phyloP scores from a whole-genome alignment of 805 yeast species.

The Zygotorulaspora chibaensis region DNA sequence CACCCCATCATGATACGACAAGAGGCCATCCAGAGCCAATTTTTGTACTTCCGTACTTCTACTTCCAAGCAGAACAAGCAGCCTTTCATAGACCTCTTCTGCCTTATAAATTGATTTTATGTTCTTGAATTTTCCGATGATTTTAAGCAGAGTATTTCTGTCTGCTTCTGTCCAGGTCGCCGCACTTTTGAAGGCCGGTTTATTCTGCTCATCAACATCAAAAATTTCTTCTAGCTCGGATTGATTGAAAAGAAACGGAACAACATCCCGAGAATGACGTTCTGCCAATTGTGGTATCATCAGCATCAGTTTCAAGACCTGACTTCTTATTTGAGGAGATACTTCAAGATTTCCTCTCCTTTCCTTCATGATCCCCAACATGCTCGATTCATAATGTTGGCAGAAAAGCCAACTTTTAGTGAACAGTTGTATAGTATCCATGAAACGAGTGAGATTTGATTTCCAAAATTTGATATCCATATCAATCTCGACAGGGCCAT shows the following conservation, averaged over 20 bases:
- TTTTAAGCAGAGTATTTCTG: constrained; percentile 51
- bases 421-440: constrained; percentile 37
- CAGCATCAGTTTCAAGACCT: constrained; percentile 49
- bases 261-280: constrained; percentile 48
- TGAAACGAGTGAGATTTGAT: constrained; percentile 45
- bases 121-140: constrained; percentile 62
- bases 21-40: constrained; percentile 62
- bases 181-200: constrained; percentile 12
- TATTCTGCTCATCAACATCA: constrained; percentile 12
- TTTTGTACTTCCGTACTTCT: constrained; percentile 61
- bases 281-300: constrained; percentile 70
- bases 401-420: constrained; percentile 34
- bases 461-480: constrained; percentile 34
- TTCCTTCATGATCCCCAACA: constrained; percentile 37
- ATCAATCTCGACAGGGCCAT: constrained; percentile 12
- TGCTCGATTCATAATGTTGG: constrained; percentile 33
- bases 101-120: constrained; percentile 52
- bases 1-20: constrained; percentile 56
- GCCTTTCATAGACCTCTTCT: constrained; percentile 48
- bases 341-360: constrained; percentile 38
- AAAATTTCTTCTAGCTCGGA: constrained; percentile 21
- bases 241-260: constrained; percentile 50
- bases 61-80: constrained; percentile 57
- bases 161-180: constrained; percentile 48
- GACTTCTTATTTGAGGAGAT: constrained; percentile 48